Evolutionary conservation across 768 basidiomycete genomes (phyloP), one percentile per base, ranked within the genome.

Genomic region (Lactifluus hygrophoroides): DNA sequence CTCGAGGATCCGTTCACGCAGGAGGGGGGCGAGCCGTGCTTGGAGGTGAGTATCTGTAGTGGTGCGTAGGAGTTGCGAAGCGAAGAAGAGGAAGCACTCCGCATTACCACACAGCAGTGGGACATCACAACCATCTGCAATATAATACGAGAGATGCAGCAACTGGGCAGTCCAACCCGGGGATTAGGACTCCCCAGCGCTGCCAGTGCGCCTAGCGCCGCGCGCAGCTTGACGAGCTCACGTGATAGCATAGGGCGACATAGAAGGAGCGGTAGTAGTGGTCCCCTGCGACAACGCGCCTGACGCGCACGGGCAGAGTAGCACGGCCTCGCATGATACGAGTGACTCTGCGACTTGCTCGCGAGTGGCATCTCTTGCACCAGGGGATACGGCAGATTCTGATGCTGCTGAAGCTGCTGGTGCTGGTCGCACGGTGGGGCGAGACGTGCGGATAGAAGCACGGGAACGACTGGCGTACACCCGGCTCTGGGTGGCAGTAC

Each of bases 191-290:
- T 76, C 57, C 5, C 65, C 66, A n/a, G 78, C 63, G 23, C 66
- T 63, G n/a, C n/a, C n/a, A n/a, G n/a, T n/a, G 66, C 64, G 54
- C 79, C 74, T 4, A 28, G 89, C 71, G 30, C 74, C 64, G 64
- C 68, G 62, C 85, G 85, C 32, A 90, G 69, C 19, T 66, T 66
- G 25, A 68, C 58, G 19, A 90, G 72, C 28, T 74, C 79, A 1
- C 66, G 62, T 1, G 80, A 74, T 7, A 71, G 75, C 35, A 72
- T 67, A 64, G 85, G 71, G 0, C 77, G 70, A 64, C 69, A 69
- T 82, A 84, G 19, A 90, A 83, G 0, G 86, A 88, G 64, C 84
- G 82, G 68, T 81, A 88, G 71, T 84, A 90, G 64, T 81, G 80
- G 37, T 76, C 71, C 37, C 85, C 83, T 5, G 80, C 74, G 19